Base-by-base conservation (phyloP, 106 monocot genomes). In the Alisma plantagoaquatica region DNA sequence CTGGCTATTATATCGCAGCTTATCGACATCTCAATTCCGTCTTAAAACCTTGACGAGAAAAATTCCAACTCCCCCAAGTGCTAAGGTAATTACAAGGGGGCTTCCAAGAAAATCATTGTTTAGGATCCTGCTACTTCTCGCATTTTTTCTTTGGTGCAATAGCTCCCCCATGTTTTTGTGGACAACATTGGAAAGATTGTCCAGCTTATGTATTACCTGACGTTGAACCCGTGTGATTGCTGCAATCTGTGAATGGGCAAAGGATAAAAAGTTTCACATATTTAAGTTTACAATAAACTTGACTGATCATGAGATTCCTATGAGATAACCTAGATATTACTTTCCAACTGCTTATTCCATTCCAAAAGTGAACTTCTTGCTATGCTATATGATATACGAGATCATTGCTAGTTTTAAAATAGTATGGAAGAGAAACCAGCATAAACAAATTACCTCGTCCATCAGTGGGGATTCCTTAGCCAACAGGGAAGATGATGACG, bases 181-280 rank as follows among this genome's bases (percentile, higher is more conserved):
- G 18, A 98, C 18, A 30, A 86, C 44, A 49, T 61, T 98, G 3
- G 76, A 62, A 23, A 98, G 60, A 26, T 79, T 98, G 53, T 82
- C 82, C 2, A 98, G 46, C 59, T 86, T 81, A 56, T 98, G 98
- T 75, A 98, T 76, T 12, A 86, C 57, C 33, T 90, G 84, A 7
- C 82, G 75, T 60, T 98, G 98, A 14, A 73, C 56, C 31, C 82
- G 65, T 33, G 61, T 43, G 24, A 98, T 76, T 0, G 51, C 31
- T 42, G 60, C 2, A 16, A 50, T 51, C 25, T 51, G 50, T 8
- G 16, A 15, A 46, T 51, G 0, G 25, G 0, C 23, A 11, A 24
- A 15, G 27, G 15, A 54, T 7, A 33, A 18, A 1, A 31, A 4
- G 6, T 0, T 11, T 31, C 15, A 32, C 29, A 27, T 15, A 50